Evolutionary conservation across 768 basidiomycete species (phyloP).

Genomic region (Asterophora lycoperdoides): DNA sequence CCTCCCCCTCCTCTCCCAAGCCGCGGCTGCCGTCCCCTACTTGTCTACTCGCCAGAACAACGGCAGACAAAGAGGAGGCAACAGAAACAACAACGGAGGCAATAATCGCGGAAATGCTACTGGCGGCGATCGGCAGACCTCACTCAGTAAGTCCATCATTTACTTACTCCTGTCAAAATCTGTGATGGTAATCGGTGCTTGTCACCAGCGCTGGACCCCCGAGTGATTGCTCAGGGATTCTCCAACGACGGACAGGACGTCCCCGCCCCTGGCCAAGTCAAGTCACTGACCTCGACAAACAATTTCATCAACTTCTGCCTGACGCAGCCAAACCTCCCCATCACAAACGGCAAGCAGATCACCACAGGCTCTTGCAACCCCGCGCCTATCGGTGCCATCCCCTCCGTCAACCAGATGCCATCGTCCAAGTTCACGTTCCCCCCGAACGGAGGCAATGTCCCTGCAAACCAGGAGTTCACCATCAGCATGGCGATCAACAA

Average conservation of each 20-base stretch:
- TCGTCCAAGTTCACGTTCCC: conserved; percentile 41
- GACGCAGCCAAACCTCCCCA: conserved; percentile 35
- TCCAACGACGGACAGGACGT: conserved; percentile 45
- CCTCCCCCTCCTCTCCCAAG: conserved; percentile 36
- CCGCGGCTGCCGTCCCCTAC: conserved; percentile 24
- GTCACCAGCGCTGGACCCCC: conserved; percentile 44
- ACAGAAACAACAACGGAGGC: conserved; percentile 1
- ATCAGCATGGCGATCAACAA: conserved; percentile 39
- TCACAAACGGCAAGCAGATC: conserved; percentile 52
- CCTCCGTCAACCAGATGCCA: conserved; percentile 39
- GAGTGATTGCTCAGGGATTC: conserved; percentile 46
- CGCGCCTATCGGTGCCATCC: conserved; percentile 49
- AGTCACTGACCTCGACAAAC: conserved; percentile 49
- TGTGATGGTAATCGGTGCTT: background rate
- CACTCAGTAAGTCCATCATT: conserved; percentile 29
- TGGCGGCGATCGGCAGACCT: conserved; percentile 40
- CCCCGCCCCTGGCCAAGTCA: conserved; percentile 39
- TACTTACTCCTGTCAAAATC: background rate
- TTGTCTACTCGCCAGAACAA: conserved; percentile 23
- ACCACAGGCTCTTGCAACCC: conserved; percentile 51
- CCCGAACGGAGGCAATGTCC: conserved; percentile 36
- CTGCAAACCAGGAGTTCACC: conserved; percentile 41
- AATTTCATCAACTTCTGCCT: conserved; percentile 58
- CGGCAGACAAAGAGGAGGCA: conserved; percentile 15
- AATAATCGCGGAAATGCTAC: background rate